Base-by-base conservation (phyloP, 345 rosid genomes). In the Eucalyptus fibrosa region DNA sequence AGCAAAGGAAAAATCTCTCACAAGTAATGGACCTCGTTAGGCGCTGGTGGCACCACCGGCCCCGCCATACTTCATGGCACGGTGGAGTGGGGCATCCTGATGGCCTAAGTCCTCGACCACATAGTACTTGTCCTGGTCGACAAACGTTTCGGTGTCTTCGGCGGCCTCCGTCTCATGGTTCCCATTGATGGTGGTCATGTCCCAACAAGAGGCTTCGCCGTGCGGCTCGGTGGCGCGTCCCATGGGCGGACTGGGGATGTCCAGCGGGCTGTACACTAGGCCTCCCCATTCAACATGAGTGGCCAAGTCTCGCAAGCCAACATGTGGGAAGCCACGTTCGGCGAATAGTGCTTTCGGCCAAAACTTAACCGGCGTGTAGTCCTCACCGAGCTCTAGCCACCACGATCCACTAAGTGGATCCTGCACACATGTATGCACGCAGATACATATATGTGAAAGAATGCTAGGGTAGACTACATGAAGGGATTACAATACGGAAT, bases 251-350 rank as follows among this genome's bases (percentile, higher is more conserved):
- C 88, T 62, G 19, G 86, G 44, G 34, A 18, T 11, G 24, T 28
- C 40, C 44, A 47, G 50, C 3, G 89, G 89, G 26, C 91, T 85
- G 30, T 32, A 65, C 32, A 28, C 88, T 56, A 83, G 91, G 32
- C 91, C 92, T 18, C 92, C 91, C 91, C 92, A 91, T 5, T 91
- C 92, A 7, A 86, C 51, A 16, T 51, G 44, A 13, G 44, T 26
- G 7, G 90, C 90, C 28, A 32, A 18, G 50, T 88, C 88, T 72
- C 0, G 28, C 28, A 77, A 77, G 28, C 47, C 47, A 53, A 18
- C 56, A 51, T 0, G 21, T 51, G 56, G 56, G 24, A 18, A 18
- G 23, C 88, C 81, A 6, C 88, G 9, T 53, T 53, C 12, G 4
- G 72, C 67, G 86, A 89, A 91, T 56, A 91, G 42, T 6, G 12